phyloP scores from a whole-genome alignment of 208 protist species.

The Wallacemonas sp. region DNA sequence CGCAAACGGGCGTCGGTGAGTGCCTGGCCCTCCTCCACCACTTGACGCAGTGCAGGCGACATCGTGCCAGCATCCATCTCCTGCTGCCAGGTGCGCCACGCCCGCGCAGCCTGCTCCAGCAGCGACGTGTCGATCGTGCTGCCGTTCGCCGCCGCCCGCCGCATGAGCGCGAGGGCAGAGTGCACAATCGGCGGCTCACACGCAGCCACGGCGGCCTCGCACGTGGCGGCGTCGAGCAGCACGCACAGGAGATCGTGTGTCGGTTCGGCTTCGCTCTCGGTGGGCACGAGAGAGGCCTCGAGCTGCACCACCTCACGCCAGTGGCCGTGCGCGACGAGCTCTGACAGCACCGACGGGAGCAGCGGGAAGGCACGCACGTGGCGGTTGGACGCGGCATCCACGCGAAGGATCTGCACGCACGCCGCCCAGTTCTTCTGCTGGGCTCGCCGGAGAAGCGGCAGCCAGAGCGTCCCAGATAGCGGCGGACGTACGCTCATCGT shows the following conservation, averaged over 20 bases:
- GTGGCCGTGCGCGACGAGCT: constrained; percentile 32
- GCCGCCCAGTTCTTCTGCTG: constrained; percentile 31
- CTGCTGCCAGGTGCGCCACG: background rate
- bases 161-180: background rate
- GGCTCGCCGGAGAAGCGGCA: constrained; percentile 13
- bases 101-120: background rate
- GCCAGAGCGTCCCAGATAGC: background rate
- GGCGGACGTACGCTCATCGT: too few species aligned
- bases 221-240: constrained; percentile 5
- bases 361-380: constrained; percentile 26
- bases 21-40: too few species aligned
- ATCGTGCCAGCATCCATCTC: too few species aligned
- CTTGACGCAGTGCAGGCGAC: too few species aligned
- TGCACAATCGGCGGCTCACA: background rate
- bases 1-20: too few species aligned
- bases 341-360: constrained; percentile 27
- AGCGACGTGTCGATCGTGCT: background rate
- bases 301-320: constrained; percentile 24
- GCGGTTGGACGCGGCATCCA: constrained; percentile 25
- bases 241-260: background rate
- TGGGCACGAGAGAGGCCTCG: background rate
- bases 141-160: background rate
- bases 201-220: background rate
- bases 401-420: constrained; percentile 27
- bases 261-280: background rate